Conservation (phyloP, 2,329 filamentous ascomycete genomes). For the Phyllosticta ampelicida region DNA sequence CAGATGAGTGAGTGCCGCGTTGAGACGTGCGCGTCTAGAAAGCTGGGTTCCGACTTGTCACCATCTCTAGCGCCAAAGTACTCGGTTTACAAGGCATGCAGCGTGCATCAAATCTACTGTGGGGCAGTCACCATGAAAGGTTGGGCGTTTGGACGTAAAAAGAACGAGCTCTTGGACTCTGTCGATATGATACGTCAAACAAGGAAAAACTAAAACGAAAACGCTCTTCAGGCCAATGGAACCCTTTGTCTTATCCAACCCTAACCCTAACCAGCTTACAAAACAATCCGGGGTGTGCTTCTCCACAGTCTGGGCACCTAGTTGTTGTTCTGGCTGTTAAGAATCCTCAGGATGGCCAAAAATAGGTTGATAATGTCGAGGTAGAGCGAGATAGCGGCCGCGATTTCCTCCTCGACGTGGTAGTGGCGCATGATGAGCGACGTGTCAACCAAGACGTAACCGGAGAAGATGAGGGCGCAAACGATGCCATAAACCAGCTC, state of each 20-base stretch:
- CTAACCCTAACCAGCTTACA: neutral
- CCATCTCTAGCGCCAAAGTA: no score
- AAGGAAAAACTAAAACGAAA: neutral
- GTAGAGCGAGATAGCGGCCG: slow-evolving; percentile 87
- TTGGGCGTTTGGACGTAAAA: neutral
- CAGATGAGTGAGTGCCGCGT: slow-evolving; percentile 21
- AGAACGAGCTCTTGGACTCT: neutral
- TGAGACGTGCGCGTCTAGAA: neutral
- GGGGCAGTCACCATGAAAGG: neutral
- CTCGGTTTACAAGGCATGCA: no score
- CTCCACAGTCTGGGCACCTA: slow-evolving; percentile 29
- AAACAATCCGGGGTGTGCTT: neutral
- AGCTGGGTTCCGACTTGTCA: no score
- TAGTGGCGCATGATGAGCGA: slow-evolving; percentile 93
- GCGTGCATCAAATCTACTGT: neutral
- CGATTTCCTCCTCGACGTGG: slow-evolving; percentile 96
- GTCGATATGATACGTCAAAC: neutral
- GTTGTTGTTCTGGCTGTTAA: slow-evolving; percentile 94
- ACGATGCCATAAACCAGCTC: slow-evolving; percentile 81
- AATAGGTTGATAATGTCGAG: slow-evolving; percentile 96
- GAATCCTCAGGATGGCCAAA: slow-evolving; percentile 84
- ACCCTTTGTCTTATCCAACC: neutral
- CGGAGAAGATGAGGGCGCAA: slow-evolving; percentile 79
- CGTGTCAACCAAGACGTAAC: slow-evolving; percentile 91
- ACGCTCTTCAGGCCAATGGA: neutral